Conservation (phyloP, 805 yeast genomes). For the Cyberlindnera suaveolens region DNA sequence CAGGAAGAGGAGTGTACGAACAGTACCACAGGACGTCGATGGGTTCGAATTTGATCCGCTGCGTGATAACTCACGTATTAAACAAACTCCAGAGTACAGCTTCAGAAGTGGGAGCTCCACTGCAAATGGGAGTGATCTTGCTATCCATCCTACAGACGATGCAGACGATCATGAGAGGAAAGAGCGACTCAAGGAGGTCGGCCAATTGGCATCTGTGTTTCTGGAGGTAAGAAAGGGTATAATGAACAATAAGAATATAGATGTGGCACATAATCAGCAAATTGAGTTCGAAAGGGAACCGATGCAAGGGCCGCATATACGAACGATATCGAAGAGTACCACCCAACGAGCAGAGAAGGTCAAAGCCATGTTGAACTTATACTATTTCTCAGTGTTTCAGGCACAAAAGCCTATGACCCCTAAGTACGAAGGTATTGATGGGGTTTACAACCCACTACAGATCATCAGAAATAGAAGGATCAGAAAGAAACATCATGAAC, state of each 20-base stretch:
- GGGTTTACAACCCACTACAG: conserved; percentile 76
- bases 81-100: neutral
- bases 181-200: conserved; percentile 25
- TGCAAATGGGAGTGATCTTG: neutral
- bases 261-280: conserved; percentile 17
- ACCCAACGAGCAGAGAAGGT: conserved; percentile 44
- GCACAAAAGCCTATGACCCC: conserved; percentile 12
- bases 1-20: no score
- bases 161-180: conserved; percentile 6
- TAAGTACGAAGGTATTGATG: conserved; percentile 43
- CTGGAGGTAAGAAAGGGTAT: conserved; percentile 37
- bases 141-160: neutral
- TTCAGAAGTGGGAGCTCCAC: conserved; percentile 7
- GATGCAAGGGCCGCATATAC: conserved; percentile 12
- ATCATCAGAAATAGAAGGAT: conserved; percentile 67
- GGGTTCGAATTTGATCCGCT: conserved; percentile 24
- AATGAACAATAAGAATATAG: conserved; percentile 37
- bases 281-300: conserved; percentile 18
- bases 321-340: conserved; percentile 29
- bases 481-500: conserved; percentile 44
- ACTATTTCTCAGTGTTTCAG: conserved; percentile 21
- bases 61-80: neutral
- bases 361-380: conserved; percentile 29
- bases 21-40: conserved; percentile 1
- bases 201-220: conserved; percentile 34